A percentile compares a stretch with the other conserved stretches of the same genome.
These are phyloP conservation scores for Candida ficus DNA, from an alignment of 805 yeast species.

Conservation along the genomic window DNA sequence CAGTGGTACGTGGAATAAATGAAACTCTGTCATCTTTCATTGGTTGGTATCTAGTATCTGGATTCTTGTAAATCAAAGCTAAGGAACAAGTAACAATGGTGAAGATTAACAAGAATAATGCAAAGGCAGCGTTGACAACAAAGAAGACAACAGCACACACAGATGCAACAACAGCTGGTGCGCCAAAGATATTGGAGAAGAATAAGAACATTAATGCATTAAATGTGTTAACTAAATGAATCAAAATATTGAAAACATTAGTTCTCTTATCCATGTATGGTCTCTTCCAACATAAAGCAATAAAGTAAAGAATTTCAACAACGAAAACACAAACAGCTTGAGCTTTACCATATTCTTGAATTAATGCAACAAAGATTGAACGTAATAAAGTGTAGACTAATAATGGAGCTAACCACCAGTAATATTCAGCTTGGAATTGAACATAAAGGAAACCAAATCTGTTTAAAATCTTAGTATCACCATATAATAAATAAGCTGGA, in stretches of 20 bases:
- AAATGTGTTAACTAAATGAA: slow-evolving; percentile 71
- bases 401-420: slow-evolving; percentile 71
- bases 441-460: slow-evolving; percentile 90
- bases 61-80: slow-evolving; percentile 83
- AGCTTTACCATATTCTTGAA: slow-evolving; percentile 74
- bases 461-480: slow-evolving; percentile 75
- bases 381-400: slow-evolving; percentile 64
- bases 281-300: slow-evolving; percentile 59
- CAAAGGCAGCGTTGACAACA: slow-evolving; percentile 83
- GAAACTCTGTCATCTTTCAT: slow-evolving; percentile 95
- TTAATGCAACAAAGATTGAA: slow-evolving; percentile 79
- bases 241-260: slow-evolving; percentile 85
- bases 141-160: slow-evolving; percentile 89
- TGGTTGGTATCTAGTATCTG: slow-evolving; percentile 93
- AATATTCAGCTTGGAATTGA: slow-evolving; percentile 82
- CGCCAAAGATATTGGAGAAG: slow-evolving; percentile 78
- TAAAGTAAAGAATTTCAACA: slow-evolving; percentile 68
- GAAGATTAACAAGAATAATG: slow-evolving; percentile 74
- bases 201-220: slow-evolving; percentile 86
- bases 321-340: slow-evolving; percentile 76
- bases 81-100: slow-evolving; percentile 83
- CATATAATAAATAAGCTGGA: slow-evolving; percentile 87
- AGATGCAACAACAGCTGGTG: slow-evolving; percentile 84
- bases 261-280: slow-evolving; percentile 96
- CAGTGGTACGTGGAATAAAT: slow-evolving; percentile 64